Base-by-base conservation (phyloP, 2,329 filamentous ascomycete species). In the Raffaelea deltoideospora region DNA sequence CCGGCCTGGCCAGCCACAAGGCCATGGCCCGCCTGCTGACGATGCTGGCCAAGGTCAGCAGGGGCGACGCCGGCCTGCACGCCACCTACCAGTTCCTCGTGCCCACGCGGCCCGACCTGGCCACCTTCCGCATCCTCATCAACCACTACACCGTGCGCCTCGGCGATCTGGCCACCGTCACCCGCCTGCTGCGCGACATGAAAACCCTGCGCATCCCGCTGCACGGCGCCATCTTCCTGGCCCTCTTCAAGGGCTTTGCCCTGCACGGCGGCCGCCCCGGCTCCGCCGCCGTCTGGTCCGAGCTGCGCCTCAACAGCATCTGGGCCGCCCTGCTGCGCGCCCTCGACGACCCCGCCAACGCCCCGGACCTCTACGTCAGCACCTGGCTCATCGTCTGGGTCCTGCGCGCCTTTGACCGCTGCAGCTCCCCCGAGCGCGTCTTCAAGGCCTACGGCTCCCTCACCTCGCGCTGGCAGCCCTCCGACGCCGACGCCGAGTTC, bases 181-280 rank as follows among this genome's bases (percentile, higher is more conserved):
- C 73, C 10, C 68, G 73, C 34, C 71, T 85, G 31, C 60, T 98
- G 18, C 69, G 74, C 33, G 88, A 96, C 53, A 94, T 95, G 85
- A 72, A 71, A 38, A 58, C 61, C 27, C 76, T 76, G 45, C 59
- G 67, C 3, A 64, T 93, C 4, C 71, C 75, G 0, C 60, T 88
- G 14, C 75, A 88, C 42, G 80, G 79, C 6, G 70, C 79, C 39
- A 70, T 93, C 19, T 95, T 88, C 49, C 63, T 90, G 27, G 68
- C 79, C 8, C 63, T 96, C 4, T 82, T 96, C 58, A 79, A 84
- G 48, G 86, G 82, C 0, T 98, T 96, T 51, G 65, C 69, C 23
- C 55, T 61, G 3, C 78, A 94, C 50, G 88, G 87, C 10, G 76
- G 74, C 20, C 51, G 63, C 19, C 62, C 44, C 1, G 56, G 76